Evolutionary conservation across 306 rosid genomes (phyloP).

Genomic region (Glycyrrhiza uralensis): DNA sequence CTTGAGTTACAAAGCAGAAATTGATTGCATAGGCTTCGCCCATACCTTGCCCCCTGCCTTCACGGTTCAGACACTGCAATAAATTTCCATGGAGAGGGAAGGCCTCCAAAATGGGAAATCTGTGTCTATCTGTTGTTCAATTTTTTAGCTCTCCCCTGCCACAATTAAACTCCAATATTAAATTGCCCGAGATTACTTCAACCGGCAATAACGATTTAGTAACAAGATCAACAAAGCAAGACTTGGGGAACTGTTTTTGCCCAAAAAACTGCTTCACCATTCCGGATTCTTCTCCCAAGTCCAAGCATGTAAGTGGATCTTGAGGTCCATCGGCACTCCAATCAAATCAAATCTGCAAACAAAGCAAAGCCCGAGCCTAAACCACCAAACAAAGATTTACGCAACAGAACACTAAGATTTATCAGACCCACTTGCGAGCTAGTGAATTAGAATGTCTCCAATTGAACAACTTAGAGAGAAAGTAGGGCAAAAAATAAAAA

Average conservation of each 20-base stretch:
- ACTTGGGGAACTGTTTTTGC: constrained; percentile 9
- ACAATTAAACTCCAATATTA: constrained; percentile 16
- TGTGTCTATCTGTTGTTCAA: not conserved
- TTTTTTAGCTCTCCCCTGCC: constrained; percentile 32
- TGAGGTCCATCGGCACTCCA: constrained; percentile 38
- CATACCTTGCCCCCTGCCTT: constrained; percentile 19
- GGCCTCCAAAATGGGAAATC: constrained; percentile 32
- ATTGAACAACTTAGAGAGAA: not conserved
- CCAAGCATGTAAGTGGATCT: constrained; percentile 32
- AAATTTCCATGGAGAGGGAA: constrained; percentile 22
- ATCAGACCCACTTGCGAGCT: not conserved
- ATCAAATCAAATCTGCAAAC: constrained; percentile 61
- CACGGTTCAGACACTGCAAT: constrained; percentile 13
- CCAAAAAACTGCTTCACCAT: constrained; percentile 27
- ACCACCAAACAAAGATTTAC: constrained; percentile 7
- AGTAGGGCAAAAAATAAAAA: not conserved
- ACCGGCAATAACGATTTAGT: constrained; percentile 8
- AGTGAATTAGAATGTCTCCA: not conserved
- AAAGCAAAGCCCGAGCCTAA: constrained; percentile 31
- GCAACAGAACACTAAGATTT: constrained; percentile 1
- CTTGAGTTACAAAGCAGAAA: constrained; percentile 32
- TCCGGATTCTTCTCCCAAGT: constrained; percentile 12
- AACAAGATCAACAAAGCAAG: constrained; percentile 11
- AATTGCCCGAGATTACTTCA: constrained; percentile 19
- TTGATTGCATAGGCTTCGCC: not conserved